Base-by-base conservation (phyloP, 2,329 filamentous ascomycete species). In the Colletotrichum salicis region DNA sequence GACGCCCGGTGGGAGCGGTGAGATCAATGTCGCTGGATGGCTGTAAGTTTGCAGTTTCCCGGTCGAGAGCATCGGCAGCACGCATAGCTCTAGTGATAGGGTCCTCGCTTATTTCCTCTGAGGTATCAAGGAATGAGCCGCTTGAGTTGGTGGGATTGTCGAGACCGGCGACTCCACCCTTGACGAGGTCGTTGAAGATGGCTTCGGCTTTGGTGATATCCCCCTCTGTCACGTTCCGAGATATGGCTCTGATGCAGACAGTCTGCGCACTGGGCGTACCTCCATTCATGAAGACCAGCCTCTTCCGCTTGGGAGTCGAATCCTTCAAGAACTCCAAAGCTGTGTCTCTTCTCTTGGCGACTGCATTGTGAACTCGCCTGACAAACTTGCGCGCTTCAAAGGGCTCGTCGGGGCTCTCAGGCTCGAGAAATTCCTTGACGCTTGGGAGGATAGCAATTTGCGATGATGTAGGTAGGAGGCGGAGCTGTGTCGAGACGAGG, bases 281-380 rank as follows among this genome's bases (percentile, higher is more conserved):
- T 3, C 90, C 90, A 64, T 90, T 86, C 79, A 90, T 81, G 74
- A 92, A 90, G 8, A 90, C 89, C 5, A 92, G 78, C 68, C 86
- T 85, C 74, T 86, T 89, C 70, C 84, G 84, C 63, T 80, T 79
- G 11, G 81, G 77, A 1, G 83, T 84, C 7, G 86, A 84, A 11
- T 81, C 81, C 52, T 80, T 78, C 29, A 92, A 78, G 75, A 92
- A 92, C 2, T 81, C 77, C 35, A 82, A 79, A 8, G 89, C 90
- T 55, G 81, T 81, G 64, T 87, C 81, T 35, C 82, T 81, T 54
- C 90, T 86, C 22, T 82, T 79, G 59, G 79, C 73, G 35, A 85
- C 82, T 19, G 87, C 88, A 59, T 84, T 79, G 75, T 91, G 88
- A 7, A 90, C 82, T 64, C 81, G 79, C 54, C 83, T 84, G 70